Evolutionary conservation across 805 yeast genomes (phyloP), one percentile per base, ranked within the genome.

Genomic region (Sporopachydermia lactativora): DNA sequence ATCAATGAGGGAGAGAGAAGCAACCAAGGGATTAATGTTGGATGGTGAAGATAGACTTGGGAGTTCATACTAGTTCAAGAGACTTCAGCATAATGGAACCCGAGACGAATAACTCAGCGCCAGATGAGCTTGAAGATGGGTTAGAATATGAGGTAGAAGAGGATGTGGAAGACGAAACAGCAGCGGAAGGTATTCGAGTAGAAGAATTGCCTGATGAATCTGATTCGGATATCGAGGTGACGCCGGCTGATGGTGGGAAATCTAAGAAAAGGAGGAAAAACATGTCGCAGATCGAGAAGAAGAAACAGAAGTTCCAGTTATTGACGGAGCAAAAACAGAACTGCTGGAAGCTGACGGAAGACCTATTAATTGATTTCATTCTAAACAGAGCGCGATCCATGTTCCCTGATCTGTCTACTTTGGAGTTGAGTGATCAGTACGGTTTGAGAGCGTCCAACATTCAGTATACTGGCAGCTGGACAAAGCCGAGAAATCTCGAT

Each of bases 341-440:
- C 15, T 49, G 85, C 5, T 72, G 92, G 1, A 51, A 52, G 14
- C 69, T 71, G 48, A 65, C 72, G 3, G 66, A 84, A 0, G 79
- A 73, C 3, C 60, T 70, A 8, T 71, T 88, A 35, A 73, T 79
- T 1, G 94, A 85, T 47, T 72, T 64, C 48, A 64, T 88, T 39
- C 78, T 85, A 18, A 59, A 69, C 5, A 62, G 72, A 45, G 65
- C 81, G n/a, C 64, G 81, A 37, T 69, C 65, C 43, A 64, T 68
- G 45, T 71, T 80, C 51, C 71, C 77, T 11, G 79, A 81, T 46
- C 64, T 83, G 24, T 77, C 94, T 17, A 73, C 84, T 3, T 59
- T 88, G 42, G 96, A 88, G 54, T 65, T 84, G 44, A 63, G 74
- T 15, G 94, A 82, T 38, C 50, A 71, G 40, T 77, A 77, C 50